phyloP scores from a whole-genome alignment of 306 rosid species.

The Luffa acutangula region DNA sequence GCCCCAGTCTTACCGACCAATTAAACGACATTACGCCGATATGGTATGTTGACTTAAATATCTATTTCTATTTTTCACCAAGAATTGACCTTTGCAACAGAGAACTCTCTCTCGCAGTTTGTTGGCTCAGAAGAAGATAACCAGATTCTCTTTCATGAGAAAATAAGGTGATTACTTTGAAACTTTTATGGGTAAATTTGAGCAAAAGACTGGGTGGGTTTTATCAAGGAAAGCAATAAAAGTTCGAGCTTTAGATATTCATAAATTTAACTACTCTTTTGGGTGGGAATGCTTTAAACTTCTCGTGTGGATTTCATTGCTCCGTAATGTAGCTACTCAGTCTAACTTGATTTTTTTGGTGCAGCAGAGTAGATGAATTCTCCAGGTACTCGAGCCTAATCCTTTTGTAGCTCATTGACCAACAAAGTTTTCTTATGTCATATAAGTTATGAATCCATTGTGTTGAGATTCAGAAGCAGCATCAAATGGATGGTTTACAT shows the following conservation, averaged over 20 bases:
- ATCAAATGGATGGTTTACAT: not conserved
- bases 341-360: conserved; percentile 17
- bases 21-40: conserved; percentile 77
- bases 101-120: conserved; percentile 36
- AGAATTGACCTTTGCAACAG: not conserved
- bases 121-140: conserved; percentile 77
- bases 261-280: not conserved
- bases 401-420: conserved; percentile 10
- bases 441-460: not conserved
- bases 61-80: not conserved
- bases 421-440: not conserved
- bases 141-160: conserved; percentile 72
- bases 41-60: conserved; percentile 42
- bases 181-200: conserved; percentile 4
- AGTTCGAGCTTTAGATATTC: not conserved
- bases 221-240: not conserved
- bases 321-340: not conserved
- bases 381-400: conserved; percentile 46
- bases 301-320: not conserved
- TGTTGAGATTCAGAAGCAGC: not conserved
- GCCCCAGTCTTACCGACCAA: conserved; percentile 41
- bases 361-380: conserved; percentile 84
- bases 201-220: not conserved
- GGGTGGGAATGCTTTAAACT: not conserved
- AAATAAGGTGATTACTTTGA: conserved; percentile 56